Base-by-base conservation (phyloP, 305 asterid genomes). In the Fraxinus paxiana region DNA sequence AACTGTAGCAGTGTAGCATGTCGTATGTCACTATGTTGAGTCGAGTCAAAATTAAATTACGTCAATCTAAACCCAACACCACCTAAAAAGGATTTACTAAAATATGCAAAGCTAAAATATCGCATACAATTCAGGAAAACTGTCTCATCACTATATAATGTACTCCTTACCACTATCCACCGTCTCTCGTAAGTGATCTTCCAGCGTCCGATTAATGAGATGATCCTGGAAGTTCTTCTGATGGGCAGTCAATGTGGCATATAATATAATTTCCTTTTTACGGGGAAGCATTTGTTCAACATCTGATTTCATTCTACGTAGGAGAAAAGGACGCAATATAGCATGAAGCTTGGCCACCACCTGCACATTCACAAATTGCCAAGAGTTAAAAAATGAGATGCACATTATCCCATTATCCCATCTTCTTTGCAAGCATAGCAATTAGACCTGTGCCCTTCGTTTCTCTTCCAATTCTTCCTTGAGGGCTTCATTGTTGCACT, bases 281-380 rank as follows among this genome's bases (percentile, higher is more conserved):
- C 92, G 94, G 43, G 99, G 99, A 73, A 94, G 99, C 90, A 88
- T 81, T 79, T 83, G 91, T 82, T 96, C 98, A 72, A 96, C 99
- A 77, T 96, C 99, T 75, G 87, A 83, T 87, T 96, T 96, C 96
- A 96, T 81, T 88, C 99, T 92, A 65, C 99, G 95, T 4, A 96
- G 88, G 41, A 96, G 93, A 90, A 96, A 96, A 80, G 99, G 98
- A 46, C 98, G 98, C 84, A 94, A 81, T 84, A 96, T 96, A 33
- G 94, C 92, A 87, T 96, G 99, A 69, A 94, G 97, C 81, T 96
- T 96, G 86, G 95, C 92, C 86, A 96, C 95, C 83, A 96, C 98
- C 99, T 96, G 88, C 84, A 91, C 75, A 83, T 77, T 61, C 9
- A 63, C 24, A 73, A 46, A 67, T 51, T 18, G 56, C 9, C 31